Evolutionary conservation across 78 protist genomes (phyloP), one percentile per base, ranked within the genome.

Genomic region (Dictyostelium discoideum): DNA sequence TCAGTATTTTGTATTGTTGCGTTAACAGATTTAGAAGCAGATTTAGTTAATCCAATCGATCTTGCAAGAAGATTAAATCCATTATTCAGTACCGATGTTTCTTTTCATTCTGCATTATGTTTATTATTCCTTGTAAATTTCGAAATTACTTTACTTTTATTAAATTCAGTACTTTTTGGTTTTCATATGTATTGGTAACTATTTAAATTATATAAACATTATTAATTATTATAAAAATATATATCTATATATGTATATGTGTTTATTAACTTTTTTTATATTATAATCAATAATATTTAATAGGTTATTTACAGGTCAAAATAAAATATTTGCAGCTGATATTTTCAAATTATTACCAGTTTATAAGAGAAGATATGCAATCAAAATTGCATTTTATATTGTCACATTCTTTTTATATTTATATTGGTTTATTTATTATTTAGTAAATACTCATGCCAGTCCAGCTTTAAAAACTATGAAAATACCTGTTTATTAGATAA

Each of bases 51-150:
- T 72, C 94, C 94, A 11, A 82, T 90, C 10, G 94, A 90, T 72
- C 37, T 90, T 20, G 44, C 94, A 29, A 90, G 94, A 82, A 90
- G 94, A 72, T 48, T 90, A 13, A 90, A 90, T 29, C 94, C 94
- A n/a, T 60, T 90, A 24, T 32, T 90, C 39, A 80, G 73, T 7
- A 42, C 77, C 11, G 94, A 90, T 24, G 81, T 77, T 29, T 13
- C 50, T 10, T 42, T 90, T 20, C 94, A 90, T 50, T 48, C 20
- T 24, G 24, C 57, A 3, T 72, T 90, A 20, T 82, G 63, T 40
- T 42, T 90, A 46, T 4, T 82, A 3, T 73, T 90, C 3, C 32
- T 82, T 8, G 22, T 90, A 57, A 84, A 90, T 13, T 65, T 44
- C 11, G 63, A 82, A 40, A 13, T 48, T 10, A n/a, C n/a, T 32